Evolutionary conservation across 1,284 basidiomycete species (phyloP).

Genomic region (Boletus semigastroideus): DNA sequence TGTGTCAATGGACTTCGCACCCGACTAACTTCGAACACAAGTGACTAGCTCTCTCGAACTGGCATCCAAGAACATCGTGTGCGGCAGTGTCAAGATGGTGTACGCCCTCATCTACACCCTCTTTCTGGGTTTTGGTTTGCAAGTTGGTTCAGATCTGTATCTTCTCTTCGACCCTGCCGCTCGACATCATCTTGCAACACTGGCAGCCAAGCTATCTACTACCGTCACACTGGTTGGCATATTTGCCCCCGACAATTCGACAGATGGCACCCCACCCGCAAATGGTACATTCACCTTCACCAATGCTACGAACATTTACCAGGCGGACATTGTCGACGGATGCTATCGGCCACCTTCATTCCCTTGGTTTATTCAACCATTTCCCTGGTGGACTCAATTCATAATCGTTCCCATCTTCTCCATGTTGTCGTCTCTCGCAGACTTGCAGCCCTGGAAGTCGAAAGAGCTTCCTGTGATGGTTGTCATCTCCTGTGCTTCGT

Average conservation of each 20-base stretch:
- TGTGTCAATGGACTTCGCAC: slow-evolving; percentile 10
- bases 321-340: slow-evolving; percentile 54
- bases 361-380: slow-evolving; percentile 78
- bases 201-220: slow-evolving; percentile 50
- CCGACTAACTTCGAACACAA: slow-evolving; percentile 33
- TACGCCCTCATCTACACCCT: slow-evolving; percentile 87
- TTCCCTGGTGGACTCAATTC: slow-evolving; percentile 76
- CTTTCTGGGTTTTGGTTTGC: slow-evolving; percentile 87
- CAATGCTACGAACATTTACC: slow-evolving; percentile 45
- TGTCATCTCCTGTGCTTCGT: slow-evolving; percentile 78
- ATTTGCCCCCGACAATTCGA: slow-evolving; percentile 66
- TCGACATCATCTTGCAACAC: slow-evolving; percentile 50
- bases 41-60: slow-evolving; percentile 86
- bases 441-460: slow-evolving; percentile 73
- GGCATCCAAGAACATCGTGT: slow-evolving; percentile 85
- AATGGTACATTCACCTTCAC: slow-evolving; percentile 75
- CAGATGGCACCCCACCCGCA: slow-evolving; percentile 47
- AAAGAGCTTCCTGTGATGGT: slow-evolving; percentile 82
- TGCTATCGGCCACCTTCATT: slow-evolving; percentile 67
- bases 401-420: slow-evolving; percentile 84
- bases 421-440: slow-evolving; percentile 68
- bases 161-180: slow-evolving; percentile 70
- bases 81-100: slow-evolving; percentile 88
- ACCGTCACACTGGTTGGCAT: slow-evolving; percentile 60
- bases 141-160: slow-evolving; percentile 85